Evolutionary conservation across 805 yeast species (phyloP).

Genomic region (Myxozyma monticola): DNA sequence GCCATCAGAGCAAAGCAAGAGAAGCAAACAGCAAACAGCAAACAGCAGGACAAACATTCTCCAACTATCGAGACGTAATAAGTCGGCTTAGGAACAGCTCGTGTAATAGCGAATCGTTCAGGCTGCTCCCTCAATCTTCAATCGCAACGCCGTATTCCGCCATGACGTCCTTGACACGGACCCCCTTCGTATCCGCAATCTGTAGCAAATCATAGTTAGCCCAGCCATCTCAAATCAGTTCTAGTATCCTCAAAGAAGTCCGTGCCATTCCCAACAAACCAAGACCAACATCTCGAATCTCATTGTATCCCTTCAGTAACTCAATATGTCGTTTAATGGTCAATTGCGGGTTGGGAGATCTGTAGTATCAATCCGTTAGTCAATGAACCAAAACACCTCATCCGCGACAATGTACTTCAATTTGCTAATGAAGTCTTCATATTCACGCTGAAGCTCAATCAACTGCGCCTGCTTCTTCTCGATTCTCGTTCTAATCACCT

Average conservation of each 20-base stretch:
- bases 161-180: constrained; percentile 22
- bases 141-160: constrained; percentile 19
- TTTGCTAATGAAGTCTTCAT: constrained; percentile 11
- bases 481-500: constrained; percentile 18
- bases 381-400: background rate
- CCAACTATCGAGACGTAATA: too few species aligned
- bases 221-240: background rate
- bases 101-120: too few species aligned
- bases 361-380: background rate
- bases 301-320: constrained; percentile 59
- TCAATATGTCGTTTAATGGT: constrained; percentile 55
- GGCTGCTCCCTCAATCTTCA: constrained; percentile 18
- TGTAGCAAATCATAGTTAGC: constrained; percentile 1
- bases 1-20: too few species aligned
- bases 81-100: too few species aligned
- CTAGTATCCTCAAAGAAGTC: background rate
- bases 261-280: constrained; percentile 54
- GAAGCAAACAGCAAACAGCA: too few species aligned
- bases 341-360: constrained; percentile 43
- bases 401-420: constrained; percentile 12
- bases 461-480: constrained; percentile 15
- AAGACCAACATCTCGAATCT: constrained; percentile 61
- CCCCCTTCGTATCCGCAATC: constrained; percentile 26
- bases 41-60: too few species aligned
- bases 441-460: constrained; percentile 17